These are phyloP conservation scores for Wallacemonas sp. DNA, from an alignment of 208 protist genomes.

Conservation along the genomic window DNA sequence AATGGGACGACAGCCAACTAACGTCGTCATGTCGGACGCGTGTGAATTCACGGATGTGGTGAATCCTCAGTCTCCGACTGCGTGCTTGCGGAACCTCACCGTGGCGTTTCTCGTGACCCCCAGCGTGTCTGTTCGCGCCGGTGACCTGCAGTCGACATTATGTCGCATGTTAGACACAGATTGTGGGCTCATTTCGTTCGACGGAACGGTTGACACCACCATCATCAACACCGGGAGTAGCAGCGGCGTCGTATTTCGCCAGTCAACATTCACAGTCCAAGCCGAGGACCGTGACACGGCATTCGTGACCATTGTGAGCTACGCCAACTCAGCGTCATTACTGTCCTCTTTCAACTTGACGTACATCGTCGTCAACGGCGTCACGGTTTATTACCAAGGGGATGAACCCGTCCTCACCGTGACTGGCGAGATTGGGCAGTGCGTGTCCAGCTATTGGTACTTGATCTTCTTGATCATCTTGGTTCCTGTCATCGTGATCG, in stretches of 20 bases:
- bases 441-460: conserved; percentile 73
- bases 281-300: conserved; percentile 25
- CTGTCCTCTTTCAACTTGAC: conserved; percentile 38
- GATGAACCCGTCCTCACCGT: conserved; percentile 11
- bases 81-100: conserved; percentile 16
- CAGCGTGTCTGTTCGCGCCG: not conserved
- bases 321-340: conserved; percentile 39
- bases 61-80: not conserved
- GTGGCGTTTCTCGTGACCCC: conserved; percentile 11
- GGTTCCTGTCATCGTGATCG: conserved; percentile 56
- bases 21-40: conserved; percentile 28
- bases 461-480: conserved; percentile 81
- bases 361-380: conserved; percentile 34
- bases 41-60: conserved; percentile 28
- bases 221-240: not conserved
- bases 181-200: conserved; percentile 27
- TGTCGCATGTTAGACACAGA: conserved; percentile 34
- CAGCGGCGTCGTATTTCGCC: conserved; percentile 2
- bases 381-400: conserved; percentile 41
- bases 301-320: conserved; percentile 42
- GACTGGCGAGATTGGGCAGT: conserved; percentile 33
- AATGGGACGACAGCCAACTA: conserved; percentile 38
- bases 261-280: conserved; percentile 19
- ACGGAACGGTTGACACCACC: not conserved
- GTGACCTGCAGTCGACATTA: conserved; percentile 15